These are phyloP conservation scores for Ophiostoma piceae DNA, from an alignment of 2,329 filamentous ascomycete species.

Conservation along the genomic window DNA sequence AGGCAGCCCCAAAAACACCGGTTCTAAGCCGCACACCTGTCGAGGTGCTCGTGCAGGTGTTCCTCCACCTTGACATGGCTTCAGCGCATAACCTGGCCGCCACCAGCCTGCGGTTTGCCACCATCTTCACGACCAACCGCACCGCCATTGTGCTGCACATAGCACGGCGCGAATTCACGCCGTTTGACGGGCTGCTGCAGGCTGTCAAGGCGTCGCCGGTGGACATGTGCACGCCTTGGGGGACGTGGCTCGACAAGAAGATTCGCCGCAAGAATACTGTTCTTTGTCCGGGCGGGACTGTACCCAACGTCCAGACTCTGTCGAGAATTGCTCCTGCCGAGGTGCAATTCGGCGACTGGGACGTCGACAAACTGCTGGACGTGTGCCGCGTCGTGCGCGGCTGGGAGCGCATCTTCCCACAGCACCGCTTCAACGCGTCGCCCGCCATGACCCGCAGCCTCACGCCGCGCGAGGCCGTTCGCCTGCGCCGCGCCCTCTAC, in stretches of 20 bases:
- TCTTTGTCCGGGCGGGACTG: conserved; percentile 26
- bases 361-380: conserved; percentile 33
- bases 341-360: conserved; percentile 27
- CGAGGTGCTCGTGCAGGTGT: conserved; percentile 47
- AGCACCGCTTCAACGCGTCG: conserved; percentile 39
- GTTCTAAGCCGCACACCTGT: conserved; percentile 35
- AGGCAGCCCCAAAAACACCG: neutral
- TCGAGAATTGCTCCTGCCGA: conserved; percentile 18
- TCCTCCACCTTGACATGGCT: conserved; percentile 41
- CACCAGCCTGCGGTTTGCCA: conserved; percentile 37
- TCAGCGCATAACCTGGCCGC: conserved; percentile 40
- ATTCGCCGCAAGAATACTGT: conserved; percentile 36
- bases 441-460: conserved; percentile 43
- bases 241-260: conserved; percentile 38
- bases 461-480: conserved; percentile 39
- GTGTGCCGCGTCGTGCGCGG: conserved; percentile 36
- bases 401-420: conserved; percentile 39
- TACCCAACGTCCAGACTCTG: conserved; percentile 12
- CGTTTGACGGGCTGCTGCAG: conserved; percentile 44
- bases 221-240: conserved; percentile 34
- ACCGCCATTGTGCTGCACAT: conserved; percentile 41
- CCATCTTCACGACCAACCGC: conserved; percentile 41
- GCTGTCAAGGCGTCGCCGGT: conserved; percentile 41
- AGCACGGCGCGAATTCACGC: conserved; percentile 41
- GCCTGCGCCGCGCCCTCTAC: conserved; percentile 48